These are phyloP conservation scores for Colletotrichum salicis DNA, from an alignment of 2,329 filamentous ascomycete species.

Conservation along the genomic window DNA sequence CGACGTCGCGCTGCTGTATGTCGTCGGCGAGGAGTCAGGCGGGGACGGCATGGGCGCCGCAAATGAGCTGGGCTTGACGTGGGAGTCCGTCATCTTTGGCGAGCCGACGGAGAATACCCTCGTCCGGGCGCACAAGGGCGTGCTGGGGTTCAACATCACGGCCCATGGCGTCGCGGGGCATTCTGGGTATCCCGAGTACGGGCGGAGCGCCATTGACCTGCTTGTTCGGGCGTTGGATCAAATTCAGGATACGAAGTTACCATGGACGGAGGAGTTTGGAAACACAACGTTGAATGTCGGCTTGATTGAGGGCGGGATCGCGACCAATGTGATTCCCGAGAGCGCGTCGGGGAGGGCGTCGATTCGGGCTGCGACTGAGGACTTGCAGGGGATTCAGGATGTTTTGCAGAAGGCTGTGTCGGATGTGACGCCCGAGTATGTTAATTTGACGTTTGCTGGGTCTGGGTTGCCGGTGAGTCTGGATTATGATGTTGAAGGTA, in stretches of 20 bases:
- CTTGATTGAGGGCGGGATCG: conserved; percentile 80
- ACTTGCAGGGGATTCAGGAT: conserved; percentile 64
- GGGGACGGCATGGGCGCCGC: conserved; percentile 80
- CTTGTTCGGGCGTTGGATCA: conserved; percentile 76
- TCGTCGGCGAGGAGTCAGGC: conserved; percentile 83
- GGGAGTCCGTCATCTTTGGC: conserved; percentile 84
- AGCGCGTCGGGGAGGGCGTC: conserved; percentile 74
- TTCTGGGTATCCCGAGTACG: conserved; percentile 91
- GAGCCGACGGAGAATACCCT: conserved; percentile 92
- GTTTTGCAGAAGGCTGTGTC: conserved; percentile 66
- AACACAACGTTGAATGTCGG: conserved; percentile 93
- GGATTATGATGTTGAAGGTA: conserved; percentile 82
- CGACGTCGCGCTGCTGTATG: conserved; percentile 71
- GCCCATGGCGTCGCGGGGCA: conserved; percentile 83
- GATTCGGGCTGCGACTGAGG: conserved; percentile 80
- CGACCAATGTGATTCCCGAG: conserved; percentile 87
- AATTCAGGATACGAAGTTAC: conserved; percentile 76
- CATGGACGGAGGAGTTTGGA: conserved; percentile 80
- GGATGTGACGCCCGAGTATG: conserved; percentile 66
- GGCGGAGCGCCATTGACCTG: conserved; percentile 84
- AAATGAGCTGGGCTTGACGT: conserved; percentile 47
- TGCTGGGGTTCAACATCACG: conserved; percentile 72
- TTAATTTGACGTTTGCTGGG: conserved; percentile 69
- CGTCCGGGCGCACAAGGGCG: conserved; percentile 92
- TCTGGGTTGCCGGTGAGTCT: conserved; percentile 83